These are phyloP conservation scores for Colletotrichum echinochloae DNA, from an alignment of 2,329 filamentous ascomycete species.

Conservation along the genomic window DNA sequence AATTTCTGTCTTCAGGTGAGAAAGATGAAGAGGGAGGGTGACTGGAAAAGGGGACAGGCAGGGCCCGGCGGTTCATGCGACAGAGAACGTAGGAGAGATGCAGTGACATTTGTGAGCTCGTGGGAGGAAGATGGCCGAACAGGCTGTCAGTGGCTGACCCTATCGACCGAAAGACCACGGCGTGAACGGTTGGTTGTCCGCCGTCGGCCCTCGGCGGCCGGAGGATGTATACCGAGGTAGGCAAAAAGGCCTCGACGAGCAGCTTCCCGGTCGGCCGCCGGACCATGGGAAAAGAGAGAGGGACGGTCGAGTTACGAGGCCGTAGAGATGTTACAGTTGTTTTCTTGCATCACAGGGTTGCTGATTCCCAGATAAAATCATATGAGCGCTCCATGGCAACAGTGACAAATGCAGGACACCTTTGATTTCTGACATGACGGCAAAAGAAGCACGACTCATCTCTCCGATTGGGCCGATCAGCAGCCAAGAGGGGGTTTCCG, in stretches of 20 bases:
- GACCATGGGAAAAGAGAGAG: not conserved
- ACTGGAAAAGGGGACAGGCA: not conserved
- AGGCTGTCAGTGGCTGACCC: not conserved
- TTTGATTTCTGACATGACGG: not conserved
- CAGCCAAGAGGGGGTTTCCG: no score
- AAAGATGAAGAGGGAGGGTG: not conserved
- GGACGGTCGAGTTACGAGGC: not conserved
- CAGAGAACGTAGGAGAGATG: conserved; percentile 30
- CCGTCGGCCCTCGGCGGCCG: not conserved
- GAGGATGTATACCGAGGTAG: not conserved
- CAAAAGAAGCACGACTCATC: not conserved
- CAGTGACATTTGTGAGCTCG: conserved; percentile 10
- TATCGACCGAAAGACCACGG: not conserved
- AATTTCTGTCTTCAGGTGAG: conserved; percentile 29
- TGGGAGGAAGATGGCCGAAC: conserved; percentile 10
- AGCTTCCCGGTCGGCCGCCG: not conserved
- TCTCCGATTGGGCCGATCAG: not conserved
- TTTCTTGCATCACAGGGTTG: no score
- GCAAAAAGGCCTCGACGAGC: not conserved
- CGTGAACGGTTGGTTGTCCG: not conserved
- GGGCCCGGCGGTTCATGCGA: conserved; percentile 17
- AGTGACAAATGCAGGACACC: not conserved
- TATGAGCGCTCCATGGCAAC: not conserved
- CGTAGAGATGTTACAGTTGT: not conserved
- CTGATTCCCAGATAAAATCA: not conserved